Base-by-base conservation (phyloP, 2,329 filamentous ascomycete species). In the Pseudonectria foliicola region DNA sequence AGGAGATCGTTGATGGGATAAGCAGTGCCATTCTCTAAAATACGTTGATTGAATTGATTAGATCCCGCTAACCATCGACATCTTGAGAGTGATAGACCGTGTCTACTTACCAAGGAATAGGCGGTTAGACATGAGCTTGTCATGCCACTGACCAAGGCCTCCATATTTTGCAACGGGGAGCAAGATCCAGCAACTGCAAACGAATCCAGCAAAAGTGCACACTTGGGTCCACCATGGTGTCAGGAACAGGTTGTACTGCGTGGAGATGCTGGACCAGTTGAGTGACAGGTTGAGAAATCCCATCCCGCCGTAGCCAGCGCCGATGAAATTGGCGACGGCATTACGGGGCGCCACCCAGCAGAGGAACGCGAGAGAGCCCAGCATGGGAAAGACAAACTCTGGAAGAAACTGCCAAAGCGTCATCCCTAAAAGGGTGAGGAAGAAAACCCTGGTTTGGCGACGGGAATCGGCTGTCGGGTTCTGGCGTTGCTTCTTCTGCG, bases 341-440 rank as follows among this genome's bases (percentile, higher is more conserved):
- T 77, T 79, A 12, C 63, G 62, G 2, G 74, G 75, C 3, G 75
- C 75, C 3, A 80, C 73, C 75, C 75, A 80, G 56, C 76, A 80
- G 5, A 80, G 62, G 33, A 79, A 77, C 3, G 75, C 73, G 7
- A 80, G 60, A 0, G 75, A 78, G 7, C 68, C 71, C 2, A 76
- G 60, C 50, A 80, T 71, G 0, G 75, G 75, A 37, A 79, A 79
- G 2, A 71, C 64, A 34, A 67, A 80, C 49, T 80, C 75, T 1
- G 75, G 75, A 0, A 80, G 54, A 40, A 80, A 79, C 38, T 80
- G 74, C 75, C 76, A 80, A 1, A 76, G 43, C 0, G 68, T 73
- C 34, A 77, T 63, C 4, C 62, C 73, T 0, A 68, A 38, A 1
- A 80, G 57, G 0, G 67, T 63, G 8, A 62, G 52, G 54, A 77